Evolutionary conservation across 2,329 filamentous ascomycete species (phyloP).

Genomic region (Rachicladosporium sp.): DNA sequence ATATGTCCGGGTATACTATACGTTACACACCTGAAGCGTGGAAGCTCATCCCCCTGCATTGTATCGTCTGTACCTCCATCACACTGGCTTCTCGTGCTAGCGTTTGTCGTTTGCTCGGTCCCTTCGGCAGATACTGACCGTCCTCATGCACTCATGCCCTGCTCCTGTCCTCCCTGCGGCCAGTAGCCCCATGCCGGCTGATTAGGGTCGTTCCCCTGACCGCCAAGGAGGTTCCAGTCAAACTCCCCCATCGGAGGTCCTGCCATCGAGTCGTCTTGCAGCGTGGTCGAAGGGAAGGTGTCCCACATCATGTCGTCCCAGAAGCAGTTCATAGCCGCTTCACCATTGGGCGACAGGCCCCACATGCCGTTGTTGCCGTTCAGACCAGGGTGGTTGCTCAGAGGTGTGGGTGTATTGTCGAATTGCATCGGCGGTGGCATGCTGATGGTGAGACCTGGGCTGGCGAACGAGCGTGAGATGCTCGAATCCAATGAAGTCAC

Average conservation of each 20-base stretch:
- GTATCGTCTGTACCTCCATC: too few relatives aligned
- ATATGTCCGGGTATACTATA: too few relatives aligned
- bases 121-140: too few relatives aligned
- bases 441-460: background rate
- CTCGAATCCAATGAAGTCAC: conserved; percentile 3
- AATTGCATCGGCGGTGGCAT: conserved; percentile 5
- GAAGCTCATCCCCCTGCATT: too few relatives aligned
- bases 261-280: conserved; percentile 2
- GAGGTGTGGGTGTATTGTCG: too few relatives aligned
- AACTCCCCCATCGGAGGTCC: conserved; percentile 3
- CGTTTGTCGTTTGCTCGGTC: too few relatives aligned
- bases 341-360: conserved; percentile 10
- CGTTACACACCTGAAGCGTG: too few relatives aligned
- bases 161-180: conserved; percentile 1
- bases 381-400: conserved; percentile 1
- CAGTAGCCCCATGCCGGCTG: conserved; percentile 4
- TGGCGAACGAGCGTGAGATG: conserved; percentile 2
- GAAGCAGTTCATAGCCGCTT: conserved; percentile 12
- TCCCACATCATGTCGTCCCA: conserved; percentile 16
- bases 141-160: conserved; percentile 1
- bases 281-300: conserved; percentile 6
- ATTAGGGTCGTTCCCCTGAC: conserved; percentile 1
- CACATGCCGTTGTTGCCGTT: conserved; percentile 9
- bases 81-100: too few relatives aligned
- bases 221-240: conserved; percentile 4